Evolutionary conservation across 257 asterid species (phyloP).

Genomic region (Fraxinus quadrangulata): DNA sequence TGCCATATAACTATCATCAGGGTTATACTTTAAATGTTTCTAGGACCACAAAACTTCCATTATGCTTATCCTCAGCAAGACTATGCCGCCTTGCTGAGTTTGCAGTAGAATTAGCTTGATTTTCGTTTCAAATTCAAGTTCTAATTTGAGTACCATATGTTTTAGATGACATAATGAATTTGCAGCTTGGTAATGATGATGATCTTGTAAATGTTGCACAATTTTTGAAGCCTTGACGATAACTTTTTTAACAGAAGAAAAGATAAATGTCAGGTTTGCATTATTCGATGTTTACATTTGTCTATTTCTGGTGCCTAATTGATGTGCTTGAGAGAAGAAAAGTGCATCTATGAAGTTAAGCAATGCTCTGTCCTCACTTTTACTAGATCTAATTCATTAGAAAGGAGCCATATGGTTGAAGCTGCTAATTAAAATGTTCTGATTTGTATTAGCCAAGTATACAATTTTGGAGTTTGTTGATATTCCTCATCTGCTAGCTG

Average conservation of each 20-base stretch:
- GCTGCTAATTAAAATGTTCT: not conserved
- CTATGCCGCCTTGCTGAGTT: no score
- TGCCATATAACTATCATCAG: not conserved
- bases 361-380: not conserved
- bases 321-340: not conserved
- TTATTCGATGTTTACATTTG: not conserved
- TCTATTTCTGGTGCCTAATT: not conserved
- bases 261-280: no score
- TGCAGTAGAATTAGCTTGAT: no score
- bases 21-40: not conserved
- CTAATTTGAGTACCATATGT: not conserved
- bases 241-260: not conserved
- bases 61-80: not conserved
- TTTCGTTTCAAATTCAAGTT: not conserved
- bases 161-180: not conserved
- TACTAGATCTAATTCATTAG: not conserved
- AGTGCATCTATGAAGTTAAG: not conserved
- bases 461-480: not conserved
- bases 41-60: not conserved
- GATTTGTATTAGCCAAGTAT: not conserved
- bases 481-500: not conserved
- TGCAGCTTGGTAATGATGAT: not conserved
- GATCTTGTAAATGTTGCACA: not conserved
- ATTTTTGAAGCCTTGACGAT: not conserved
- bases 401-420: not conserved